A percentile compares a stretch with the other conserved stretches of the same genome.
phyloP scores from a whole-genome alignment of 1,139 yeast genomes.

The Pichia sp. region DNA sequence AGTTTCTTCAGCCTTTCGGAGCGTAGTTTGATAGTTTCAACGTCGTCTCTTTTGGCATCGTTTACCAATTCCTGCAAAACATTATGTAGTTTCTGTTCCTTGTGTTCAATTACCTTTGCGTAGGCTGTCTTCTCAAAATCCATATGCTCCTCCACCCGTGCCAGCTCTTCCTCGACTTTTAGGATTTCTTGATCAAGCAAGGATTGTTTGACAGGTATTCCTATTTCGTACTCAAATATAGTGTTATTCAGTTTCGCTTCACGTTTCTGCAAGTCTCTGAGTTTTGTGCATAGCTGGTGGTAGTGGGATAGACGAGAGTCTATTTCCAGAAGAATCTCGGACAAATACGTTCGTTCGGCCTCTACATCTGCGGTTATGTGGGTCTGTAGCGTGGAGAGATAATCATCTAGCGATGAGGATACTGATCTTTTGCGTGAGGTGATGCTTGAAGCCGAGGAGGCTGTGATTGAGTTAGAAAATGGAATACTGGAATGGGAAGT shows the following conservation, averaged over 20 bases:
- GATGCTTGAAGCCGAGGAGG: background rate
- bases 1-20: conserved; percentile 1
- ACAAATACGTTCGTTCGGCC: conserved; percentile 4
- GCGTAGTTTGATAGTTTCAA: conserved; percentile 4
- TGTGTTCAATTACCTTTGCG: background rate
- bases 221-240: conserved; percentile 14
- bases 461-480: conserved; percentile 6
- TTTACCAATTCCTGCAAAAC: conserved; percentile 5
- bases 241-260: background rate
- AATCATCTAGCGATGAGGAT: conserved; percentile 6
- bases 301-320: conserved; percentile 2
- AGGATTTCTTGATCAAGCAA: background rate
- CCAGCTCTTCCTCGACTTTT: conserved; percentile 2
- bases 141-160: background rate
- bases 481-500: conserved; percentile 7
- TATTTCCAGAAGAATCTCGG: background rate
- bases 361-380: conserved; percentile 10
- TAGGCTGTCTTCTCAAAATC: conserved; percentile 1
- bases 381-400: conserved; percentile 7
- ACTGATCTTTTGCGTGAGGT: conserved; percentile 1
- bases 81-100: conserved; percentile 2
- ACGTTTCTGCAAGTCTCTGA: conserved; percentile 8
- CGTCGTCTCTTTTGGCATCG: conserved; percentile 8
- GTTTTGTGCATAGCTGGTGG: conserved; percentile 5
- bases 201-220: conserved; percentile 9